These are phyloP conservation scores for Clitopilus hobsonii DNA, from an alignment of 768 basidiomycete genomes.

Conservation along the genomic window DNA sequence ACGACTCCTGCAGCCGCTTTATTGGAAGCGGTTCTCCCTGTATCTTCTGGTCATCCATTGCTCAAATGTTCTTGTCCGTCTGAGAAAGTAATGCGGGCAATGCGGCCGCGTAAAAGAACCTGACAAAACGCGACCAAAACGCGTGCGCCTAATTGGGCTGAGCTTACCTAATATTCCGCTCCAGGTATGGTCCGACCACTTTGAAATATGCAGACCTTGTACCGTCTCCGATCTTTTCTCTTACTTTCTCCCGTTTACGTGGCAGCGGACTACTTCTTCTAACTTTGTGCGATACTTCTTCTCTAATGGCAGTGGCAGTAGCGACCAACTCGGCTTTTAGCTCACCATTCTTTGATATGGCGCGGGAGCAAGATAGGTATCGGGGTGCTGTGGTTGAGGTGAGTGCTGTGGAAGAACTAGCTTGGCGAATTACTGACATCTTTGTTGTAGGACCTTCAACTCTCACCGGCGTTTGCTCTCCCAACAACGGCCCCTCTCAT, in stretches of 20 bases:
- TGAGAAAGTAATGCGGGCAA: neutral
- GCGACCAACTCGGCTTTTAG: neutral
- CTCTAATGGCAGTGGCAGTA: constrained; percentile 1
- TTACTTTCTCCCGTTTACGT: neutral
- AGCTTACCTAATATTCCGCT: neutral
- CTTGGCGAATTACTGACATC: constrained; percentile 2
- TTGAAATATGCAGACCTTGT: neutral
- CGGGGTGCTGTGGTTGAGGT: constrained; percentile 92
- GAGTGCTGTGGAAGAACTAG: constrained; percentile 7
- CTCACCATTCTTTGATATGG: constrained; percentile 5
- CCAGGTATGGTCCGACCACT: constrained; percentile 3
- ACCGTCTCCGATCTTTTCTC: constrained; percentile 2
- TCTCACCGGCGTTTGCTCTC: constrained; percentile 84
- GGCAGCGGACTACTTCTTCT: neutral
- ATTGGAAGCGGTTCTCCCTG: constrained; percentile 57
- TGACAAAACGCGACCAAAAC: neutral
- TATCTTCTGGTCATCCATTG: constrained; percentile 2
- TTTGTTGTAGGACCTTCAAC: constrained; percentile 60
- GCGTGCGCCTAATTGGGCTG: neutral
- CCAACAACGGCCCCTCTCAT: constrained; percentile 67
- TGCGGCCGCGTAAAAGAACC: neutral
- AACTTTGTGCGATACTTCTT: neutral
- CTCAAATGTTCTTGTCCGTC: neutral
- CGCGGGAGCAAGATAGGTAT: constrained; percentile 47
- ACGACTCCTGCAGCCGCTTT: constrained; percentile 68